phyloP scores from a whole-genome alignment of 2,329 filamentous ascomycete species.

The Biscogniauxia mediterranea region DNA sequence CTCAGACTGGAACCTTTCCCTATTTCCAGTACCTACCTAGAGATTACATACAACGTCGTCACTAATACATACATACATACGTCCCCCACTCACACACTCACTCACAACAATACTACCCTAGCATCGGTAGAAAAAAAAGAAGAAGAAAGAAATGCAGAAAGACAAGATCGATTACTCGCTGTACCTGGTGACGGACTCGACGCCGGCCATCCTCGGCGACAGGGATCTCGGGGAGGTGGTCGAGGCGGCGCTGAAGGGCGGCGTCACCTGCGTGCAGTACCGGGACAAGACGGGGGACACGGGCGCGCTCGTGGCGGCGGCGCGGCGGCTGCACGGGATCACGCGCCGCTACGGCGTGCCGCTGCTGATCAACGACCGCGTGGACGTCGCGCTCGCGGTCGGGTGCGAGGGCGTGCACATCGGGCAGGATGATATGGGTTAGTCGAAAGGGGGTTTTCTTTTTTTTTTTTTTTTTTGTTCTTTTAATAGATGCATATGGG shows the following conservation, averaged over 20 bases:
- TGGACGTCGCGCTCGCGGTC: slow-evolving; percentile 83
- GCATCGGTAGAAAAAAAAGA: too few species aligned
- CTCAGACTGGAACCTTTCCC: background rate
- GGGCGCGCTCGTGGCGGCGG: slow-evolving; percentile 66
- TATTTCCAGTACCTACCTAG: background rate
- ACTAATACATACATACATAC: too few species aligned
- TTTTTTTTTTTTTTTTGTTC: slow-evolving; percentile 1
- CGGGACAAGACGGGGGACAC: slow-evolving; percentile 84
- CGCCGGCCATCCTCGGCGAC: slow-evolving; percentile 74
- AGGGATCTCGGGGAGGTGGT: slow-evolving; percentile 72
- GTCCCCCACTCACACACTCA: too few species aligned
- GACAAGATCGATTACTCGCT: slow-evolving; percentile 69
- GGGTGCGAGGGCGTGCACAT: slow-evolving; percentile 91
- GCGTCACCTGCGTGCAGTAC: slow-evolving; percentile 85
- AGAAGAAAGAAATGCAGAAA: slow-evolving; percentile 31
- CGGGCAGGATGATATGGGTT: slow-evolving; percentile 89
- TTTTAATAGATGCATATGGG: background rate
- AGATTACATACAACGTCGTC: too few species aligned
- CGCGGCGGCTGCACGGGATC: slow-evolving; percentile 66
- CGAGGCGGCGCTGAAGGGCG: slow-evolving; percentile 70
- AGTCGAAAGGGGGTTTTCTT: slow-evolving; percentile 23
- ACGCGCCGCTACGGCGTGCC: slow-evolving; percentile 69
- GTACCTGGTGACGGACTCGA: slow-evolving; percentile 92
- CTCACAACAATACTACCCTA: too few species aligned
- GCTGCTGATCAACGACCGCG: slow-evolving; percentile 87